Evolutionary conservation across 768 basidiomycete species (phyloP), one percentile per base, ranked within the genome.

Genomic region (Austroboletus eburneus): DNA sequence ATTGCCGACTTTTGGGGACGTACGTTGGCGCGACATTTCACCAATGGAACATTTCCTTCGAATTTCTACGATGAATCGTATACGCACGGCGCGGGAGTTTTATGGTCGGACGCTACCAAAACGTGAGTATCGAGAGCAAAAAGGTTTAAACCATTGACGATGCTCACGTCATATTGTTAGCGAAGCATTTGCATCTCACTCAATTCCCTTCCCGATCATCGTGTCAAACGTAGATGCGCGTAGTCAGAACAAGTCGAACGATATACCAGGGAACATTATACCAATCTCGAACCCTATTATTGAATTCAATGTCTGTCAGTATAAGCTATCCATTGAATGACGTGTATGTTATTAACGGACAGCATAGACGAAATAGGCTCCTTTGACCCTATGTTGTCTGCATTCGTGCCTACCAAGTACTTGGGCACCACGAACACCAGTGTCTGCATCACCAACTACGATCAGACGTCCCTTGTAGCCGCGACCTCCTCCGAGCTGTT

Each of bases 401-500:
- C 77, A 2, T 78, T 77, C 44, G 69, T 70, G 5, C 67, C 71
- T 0, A 62, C 72, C 27, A 68, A 74, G 49, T 72, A 75, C 55
- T 54, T 77, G 18, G 79, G 79, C 1, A 67, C 67, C 20, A 58
- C 44, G 7, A 70, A 69, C 34, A 51, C 47, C 14, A 65, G 48
- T 22, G 27, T 62, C 23, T 72, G 69, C 18, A 39, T 69, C 5
- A 60, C 64, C 2, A 67, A 67, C 35, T 70, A 63, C 41, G 70
- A 70, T 16, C 69, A 72, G 35, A 54, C 52, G 0, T 40, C 65
- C 3, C 46, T 66, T 14, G 62, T 77, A 14, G 60, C 71, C 14
- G 77, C 71, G 4, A 65, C 71, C 0, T 76, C 74, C 1, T 68
- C 65, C 17, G 63, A 59, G 22, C 35, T 71, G 21, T 72, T 71